A percentile compares a stretch with the other conserved stretches of the same genome.
phyloP scores from a whole-genome alignment of 345 rosid species.

The Pelargonium nanum region DNA sequence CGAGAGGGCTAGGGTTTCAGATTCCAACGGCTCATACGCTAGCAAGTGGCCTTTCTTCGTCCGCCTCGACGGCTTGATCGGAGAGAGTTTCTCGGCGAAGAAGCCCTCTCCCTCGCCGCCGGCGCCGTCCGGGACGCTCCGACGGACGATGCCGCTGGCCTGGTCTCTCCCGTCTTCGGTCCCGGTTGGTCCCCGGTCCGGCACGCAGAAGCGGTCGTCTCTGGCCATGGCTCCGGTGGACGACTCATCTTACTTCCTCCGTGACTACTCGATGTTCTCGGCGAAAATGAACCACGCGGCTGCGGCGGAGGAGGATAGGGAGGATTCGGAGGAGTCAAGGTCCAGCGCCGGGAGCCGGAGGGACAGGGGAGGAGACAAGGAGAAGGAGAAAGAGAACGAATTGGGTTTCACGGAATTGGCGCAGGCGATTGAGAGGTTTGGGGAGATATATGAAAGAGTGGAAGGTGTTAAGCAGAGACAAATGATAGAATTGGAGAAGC shows the following conservation, averaged over 20 bases:
- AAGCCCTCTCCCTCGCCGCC: constrained; percentile 9
- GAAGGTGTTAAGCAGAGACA: constrained; percentile 38
- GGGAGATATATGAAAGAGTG: constrained; percentile 36
- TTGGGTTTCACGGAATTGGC: constrained; percentile 27
- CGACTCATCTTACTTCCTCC: background rate
- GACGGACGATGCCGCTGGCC: constrained; percentile 7
- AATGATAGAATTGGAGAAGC: constrained; percentile 47
- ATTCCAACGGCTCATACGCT: constrained; percentile 14
- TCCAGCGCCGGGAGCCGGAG: constrained; percentile 2
- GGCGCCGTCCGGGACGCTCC: constrained; percentile 7
- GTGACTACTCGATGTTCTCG: background rate
- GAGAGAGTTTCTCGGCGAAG: constrained; percentile 15
- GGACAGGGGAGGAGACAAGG: background rate
- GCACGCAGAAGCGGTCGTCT: constrained; percentile 18
- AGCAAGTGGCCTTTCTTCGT: constrained; percentile 36
- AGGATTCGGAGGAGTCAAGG: constrained; percentile 14
- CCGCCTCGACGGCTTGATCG: constrained; percentile 27
- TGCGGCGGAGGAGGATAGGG: constrained; percentile 23
- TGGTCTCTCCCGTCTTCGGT: background rate
- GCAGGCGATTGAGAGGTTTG: constrained; percentile 33
- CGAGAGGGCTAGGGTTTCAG: constrained; percentile 34
- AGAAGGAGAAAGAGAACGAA: constrained; percentile 7
- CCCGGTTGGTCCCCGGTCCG: constrained; percentile 16
- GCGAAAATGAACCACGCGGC: background rate
- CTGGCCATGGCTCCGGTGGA: constrained; percentile 16